Evolutionary conservation across 805 yeast genomes (phyloP), one percentile per base, ranked within the genome.

Genomic region (Cyberlindnera xishuangbannaensis): DNA sequence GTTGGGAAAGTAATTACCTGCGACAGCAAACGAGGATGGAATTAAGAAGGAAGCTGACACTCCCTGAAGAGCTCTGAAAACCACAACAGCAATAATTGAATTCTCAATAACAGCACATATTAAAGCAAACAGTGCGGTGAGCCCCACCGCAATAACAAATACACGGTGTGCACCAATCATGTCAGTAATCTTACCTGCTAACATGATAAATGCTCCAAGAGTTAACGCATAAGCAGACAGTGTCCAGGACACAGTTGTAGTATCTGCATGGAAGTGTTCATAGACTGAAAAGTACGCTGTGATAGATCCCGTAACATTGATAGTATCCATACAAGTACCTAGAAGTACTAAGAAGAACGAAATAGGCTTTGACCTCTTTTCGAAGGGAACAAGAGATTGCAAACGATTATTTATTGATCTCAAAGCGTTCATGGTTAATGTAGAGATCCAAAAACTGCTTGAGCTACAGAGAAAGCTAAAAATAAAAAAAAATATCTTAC

Each of bases 21-120:
- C 52, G 10, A 62, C 30, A 0, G 64, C 60, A 30, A 54, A 59
- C 4, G 59, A 46, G 8, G 59, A 47, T 2, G 73, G 73, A 13
- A 69, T 48, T 8, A 63, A 36, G 5, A 62, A 55, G 2, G 72
- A 60, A 2, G 64, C 73, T 13, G 62, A 56, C 6, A 66, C 44
- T 10, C 73, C 73, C 43, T 67, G 73, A 1, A 69, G 31, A 2
- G 71, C 69, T 41, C 73, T 52, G 31, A 69, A 56, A 0, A 67
- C 59, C 31, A 66, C 61, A 31, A 68, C 45, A 1, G 52, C 65
- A 27, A 53, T 60, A 30, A 51, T 42, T 2, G 23, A 51, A n/a
- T 59, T 50, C 13, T 54, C 53, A 27, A 66, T 58, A 6, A 56
- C 41, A 0, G 68, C 72, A 40, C 55, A 43, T 5, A 66, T 43